Evolutionary conservation across 2,329 filamentous ascomycete species (phyloP), one percentile per base, ranked within the genome.

Genomic region (Apiospora aurea): DNA sequence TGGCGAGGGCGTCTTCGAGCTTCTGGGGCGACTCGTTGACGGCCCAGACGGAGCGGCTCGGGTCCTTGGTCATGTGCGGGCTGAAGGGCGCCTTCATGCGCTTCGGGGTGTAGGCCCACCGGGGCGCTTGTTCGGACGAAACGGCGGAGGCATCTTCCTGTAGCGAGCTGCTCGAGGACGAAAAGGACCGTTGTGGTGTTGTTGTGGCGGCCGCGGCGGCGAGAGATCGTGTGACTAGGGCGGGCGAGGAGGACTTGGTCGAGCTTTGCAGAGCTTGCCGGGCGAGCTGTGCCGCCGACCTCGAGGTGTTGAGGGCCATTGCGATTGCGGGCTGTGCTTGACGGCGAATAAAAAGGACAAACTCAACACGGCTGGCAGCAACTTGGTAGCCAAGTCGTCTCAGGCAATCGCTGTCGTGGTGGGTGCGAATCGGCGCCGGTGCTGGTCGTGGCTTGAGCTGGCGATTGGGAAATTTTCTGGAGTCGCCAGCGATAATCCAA

Each of bases 1-100:
- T 87, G 75, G 89, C 87, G 82, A 98, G 97, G 82, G 94, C 93
- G 68, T 89, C 86, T 80, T 98, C 93, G 71, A 99, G 86, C 78
- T 87, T 86, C 75, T 85, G 86, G 13, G 94, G 93, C 79, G 95
- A 90, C 26, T 89, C 87, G 83, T 98, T 98, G 81, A 95, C 91
- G 77, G 80, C 80, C 89, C 90, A 96, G 79, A 81, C 78, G 75
- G 86, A 87, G 77, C 83, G 87, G 73, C 77, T 80, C 70, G 84
- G 89, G 78, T 86, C 85, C 82, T 83, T 90, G 79, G 85, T 87
- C 75, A 83, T 87, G 83, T 85, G 90, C 80, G 87, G 88, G 76
- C 83, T 91, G 85, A 94, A 89, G 0, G 91, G 89, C 4, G 91
- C 91, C 83, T 91, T 93, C 87, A 94, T 92, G 72, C 83, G 85